Base-by-base conservation (phyloP, 2,329 filamentous ascomycete species). In the Diaporthe sp. region DNA sequence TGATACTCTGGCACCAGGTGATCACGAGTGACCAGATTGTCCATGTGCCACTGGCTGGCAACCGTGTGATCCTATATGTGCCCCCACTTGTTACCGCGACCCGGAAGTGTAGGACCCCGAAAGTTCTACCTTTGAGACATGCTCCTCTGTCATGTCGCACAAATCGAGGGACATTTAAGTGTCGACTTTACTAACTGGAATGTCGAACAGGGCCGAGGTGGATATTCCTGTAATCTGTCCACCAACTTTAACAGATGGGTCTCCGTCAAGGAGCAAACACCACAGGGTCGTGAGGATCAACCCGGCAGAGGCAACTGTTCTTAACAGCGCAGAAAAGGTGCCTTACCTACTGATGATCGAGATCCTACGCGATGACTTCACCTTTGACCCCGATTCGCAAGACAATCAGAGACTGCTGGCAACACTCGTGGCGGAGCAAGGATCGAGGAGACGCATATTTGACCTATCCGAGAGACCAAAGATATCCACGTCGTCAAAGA, bases 291-390 rank as follows among this genome's bases (percentile, higher is more conserved):
- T 97, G 61, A 91, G 94, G 51, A 88, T 97, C 68, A 97, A 96
- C 80, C 95, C 94, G 9, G 94, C 94, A 1, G 94, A 97, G 83
- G 93, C 94, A 8, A 96, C 94, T 0, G 95, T 96, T 73, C 85
- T 97, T 71, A 97, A 97, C 83, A 97, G 94, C 82, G 94, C 94
- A 6, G 94, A 97, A 82, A 94, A 95, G 82, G 94, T 97, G 60
- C 94, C 94, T 1, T 97, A 95, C 83, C 84, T 97, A 68, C 88
- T 97, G 39, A 96, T 97, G 94, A 91, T 96, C 3, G 94, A 97
- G 81, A 92, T 97, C 31, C 85, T 97, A 65, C 88, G 93, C 34
- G 94, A 96, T 78, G 94, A 97, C 80, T 96, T 97, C 81, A 92
- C 93, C 46, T 97, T 97, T 79, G 92, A 96, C 79, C 94, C 94